A percentile compares a stretch with the other conserved stretches of the same genome.
phyloP scores from a whole-genome alignment of 2,329 filamentous ascomycete genomes.

The Sporothrix phasma region DNA sequence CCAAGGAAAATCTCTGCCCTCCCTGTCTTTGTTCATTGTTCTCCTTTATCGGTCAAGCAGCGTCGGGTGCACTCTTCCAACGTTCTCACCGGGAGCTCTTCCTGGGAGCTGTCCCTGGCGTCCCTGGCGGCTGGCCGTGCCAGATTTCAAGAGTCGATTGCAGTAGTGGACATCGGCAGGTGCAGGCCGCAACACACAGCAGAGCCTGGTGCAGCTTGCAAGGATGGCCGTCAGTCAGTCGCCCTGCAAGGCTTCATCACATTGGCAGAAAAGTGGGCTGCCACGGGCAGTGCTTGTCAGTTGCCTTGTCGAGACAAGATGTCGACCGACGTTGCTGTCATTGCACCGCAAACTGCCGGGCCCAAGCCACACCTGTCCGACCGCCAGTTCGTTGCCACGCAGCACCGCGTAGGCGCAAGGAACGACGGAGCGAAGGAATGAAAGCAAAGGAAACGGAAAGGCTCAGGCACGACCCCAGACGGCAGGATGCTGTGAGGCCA shows the following conservation, averaged over 20 bases:
- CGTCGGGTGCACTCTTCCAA: background rate
- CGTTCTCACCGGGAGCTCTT: too few species aligned
- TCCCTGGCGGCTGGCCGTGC: background rate
- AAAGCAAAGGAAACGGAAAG: too few species aligned
- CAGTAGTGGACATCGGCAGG: background rate
- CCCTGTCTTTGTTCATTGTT: background rate
- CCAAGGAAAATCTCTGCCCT: background rate
- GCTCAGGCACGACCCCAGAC: too few species aligned
- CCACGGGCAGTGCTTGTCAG: background rate
- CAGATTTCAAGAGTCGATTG: background rate
- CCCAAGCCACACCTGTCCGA: background rate
- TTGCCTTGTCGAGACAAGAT: background rate
- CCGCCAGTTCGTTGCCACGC: background rate
- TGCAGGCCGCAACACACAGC: background rate
- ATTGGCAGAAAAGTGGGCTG: background rate
- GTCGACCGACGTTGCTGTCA: background rate
- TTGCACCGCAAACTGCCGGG: background rate
- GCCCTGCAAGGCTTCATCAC: background rate
- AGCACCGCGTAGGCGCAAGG: too few species aligned
- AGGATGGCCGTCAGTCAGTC: background rate
- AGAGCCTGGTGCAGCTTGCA: background rate
- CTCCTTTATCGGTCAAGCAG: background rate
- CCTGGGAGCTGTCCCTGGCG: too few species aligned
- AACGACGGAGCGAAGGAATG: background rate
- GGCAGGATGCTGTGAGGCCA: background rate